Evolutionary conservation across 345 rosid species (phyloP).

Genomic region (Anacardium occidentale): DNA sequence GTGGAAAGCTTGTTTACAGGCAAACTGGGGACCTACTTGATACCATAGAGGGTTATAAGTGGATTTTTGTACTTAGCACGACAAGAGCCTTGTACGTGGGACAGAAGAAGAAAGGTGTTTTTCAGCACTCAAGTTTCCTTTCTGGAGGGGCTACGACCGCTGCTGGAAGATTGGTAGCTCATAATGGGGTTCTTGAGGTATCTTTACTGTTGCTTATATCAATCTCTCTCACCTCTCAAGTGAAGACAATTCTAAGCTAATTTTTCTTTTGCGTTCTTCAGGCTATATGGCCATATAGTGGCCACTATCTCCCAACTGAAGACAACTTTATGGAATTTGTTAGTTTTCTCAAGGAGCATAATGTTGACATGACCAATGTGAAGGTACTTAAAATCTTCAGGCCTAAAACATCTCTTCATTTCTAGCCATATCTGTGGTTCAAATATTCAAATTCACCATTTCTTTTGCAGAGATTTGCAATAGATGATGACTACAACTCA

Average conservation of each 20-base stretch:
- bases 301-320: constrained; percentile 67
- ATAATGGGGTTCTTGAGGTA: constrained; percentile 58
- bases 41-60: constrained; percentile 51
- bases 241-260: background rate
- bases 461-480: constrained; percentile 43
- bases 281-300: constrained; percentile 77
- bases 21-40: constrained; percentile 35
- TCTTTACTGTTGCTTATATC: background rate
- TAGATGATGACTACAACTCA: constrained; percentile 53
- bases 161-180: constrained; percentile 61
- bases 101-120: constrained; percentile 59
- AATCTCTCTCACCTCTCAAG: background rate
- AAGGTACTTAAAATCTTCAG: constrained; percentile 35
- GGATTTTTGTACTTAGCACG: constrained; percentile 72
- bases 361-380: constrained; percentile 53
- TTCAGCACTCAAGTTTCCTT: constrained; percentile 67
- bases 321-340: constrained; percentile 60
- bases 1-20: constrained; percentile 50
- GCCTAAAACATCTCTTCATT: background rate
- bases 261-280: constrained; percentile 9
- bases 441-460: background rate
- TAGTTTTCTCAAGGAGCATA: constrained; percentile 52
- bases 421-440: too few relatives aligned
- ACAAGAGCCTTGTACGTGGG: constrained; percentile 59
- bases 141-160: constrained; percentile 70